phyloP scores from a whole-genome alignment of 2,329 filamentous ascomycete genomes.

The Botryotinia convoluta region DNA sequence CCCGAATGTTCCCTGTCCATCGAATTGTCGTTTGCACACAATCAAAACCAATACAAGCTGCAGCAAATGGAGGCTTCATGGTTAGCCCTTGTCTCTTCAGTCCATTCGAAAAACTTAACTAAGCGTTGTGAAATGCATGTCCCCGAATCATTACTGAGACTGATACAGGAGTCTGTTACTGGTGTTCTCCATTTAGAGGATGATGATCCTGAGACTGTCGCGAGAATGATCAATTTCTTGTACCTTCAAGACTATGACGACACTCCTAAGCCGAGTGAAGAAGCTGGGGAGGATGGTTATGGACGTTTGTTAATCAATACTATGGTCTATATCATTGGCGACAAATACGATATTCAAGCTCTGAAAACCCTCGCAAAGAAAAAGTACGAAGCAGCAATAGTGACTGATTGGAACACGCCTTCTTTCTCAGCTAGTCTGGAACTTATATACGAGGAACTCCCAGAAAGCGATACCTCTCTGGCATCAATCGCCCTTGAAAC shows the following conservation, averaged over 20 bases:
- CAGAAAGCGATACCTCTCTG: slow-evolving; percentile 13
- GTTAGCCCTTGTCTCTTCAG: slow-evolving; percentile 14
- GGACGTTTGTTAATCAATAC: slow-evolving; percentile 12
- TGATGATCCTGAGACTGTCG: slow-evolving; percentile 17
- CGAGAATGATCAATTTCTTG: slow-evolving; percentile 43
- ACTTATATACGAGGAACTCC: slow-evolving; percentile 15
- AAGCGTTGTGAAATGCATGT: not conserved
- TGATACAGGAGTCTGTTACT: slow-evolving; percentile 14
- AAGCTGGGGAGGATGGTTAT: not conserved
- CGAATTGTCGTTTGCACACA: slow-evolving; percentile 26
- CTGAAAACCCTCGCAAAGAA: slow-evolving; percentile 15
- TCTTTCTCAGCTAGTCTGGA: not conserved
- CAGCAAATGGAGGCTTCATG: slow-evolving; percentile 21
- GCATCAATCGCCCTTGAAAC: slow-evolving; percentile 3
- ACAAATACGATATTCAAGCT: slow-evolving; percentile 21
- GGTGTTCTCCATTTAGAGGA: slow-evolving; percentile 14
- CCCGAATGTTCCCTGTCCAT: slow-evolving; percentile 27
- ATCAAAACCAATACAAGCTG: slow-evolving; percentile 25
- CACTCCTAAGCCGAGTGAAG: not conserved
- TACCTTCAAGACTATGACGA: slow-evolving; percentile 45
- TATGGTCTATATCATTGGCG: slow-evolving; percentile 20
- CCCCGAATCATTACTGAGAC: not conserved
- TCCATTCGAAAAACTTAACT: not conserved
- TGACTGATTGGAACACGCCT: slow-evolving; percentile 2
- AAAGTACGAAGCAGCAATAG: slow-evolving; percentile 18